phyloP scores from a whole-genome alignment of 331 rosid species.

The Malus hybrid region DNA sequence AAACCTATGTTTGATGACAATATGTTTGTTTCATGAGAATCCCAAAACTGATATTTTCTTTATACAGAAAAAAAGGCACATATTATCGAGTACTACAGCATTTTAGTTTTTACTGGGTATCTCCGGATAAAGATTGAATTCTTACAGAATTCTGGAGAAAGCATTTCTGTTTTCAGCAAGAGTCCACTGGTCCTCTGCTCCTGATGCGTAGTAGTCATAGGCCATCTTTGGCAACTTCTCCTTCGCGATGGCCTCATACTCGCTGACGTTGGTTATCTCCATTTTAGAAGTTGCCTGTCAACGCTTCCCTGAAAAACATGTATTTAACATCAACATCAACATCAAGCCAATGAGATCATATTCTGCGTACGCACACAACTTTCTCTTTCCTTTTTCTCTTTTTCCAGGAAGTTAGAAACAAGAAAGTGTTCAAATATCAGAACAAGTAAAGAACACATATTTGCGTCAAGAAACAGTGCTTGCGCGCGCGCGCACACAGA shows the following conservation, averaged over 20 bases:
- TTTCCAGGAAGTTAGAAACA: neutral
- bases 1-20: slow-evolving; percentile 39
- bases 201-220: slow-evolving; percentile 80
- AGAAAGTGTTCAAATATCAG: neutral
- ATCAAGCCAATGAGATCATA: neutral
- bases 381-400: neutral
- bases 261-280: slow-evolving; percentile 74
- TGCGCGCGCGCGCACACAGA: neutral
- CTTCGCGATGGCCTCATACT: slow-evolving; percentile 73
- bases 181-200: slow-evolving; percentile 85
- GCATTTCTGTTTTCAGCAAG: slow-evolving; percentile 75
- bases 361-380: neutral
- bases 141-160: slow-evolving; percentile 67
- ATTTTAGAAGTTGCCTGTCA: slow-evolving; percentile 20
- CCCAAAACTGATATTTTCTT: neutral
- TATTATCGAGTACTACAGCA: neutral
- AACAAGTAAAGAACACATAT: neutral
- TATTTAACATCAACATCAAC: neutral
- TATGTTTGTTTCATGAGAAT: slow-evolving; percentile 9
- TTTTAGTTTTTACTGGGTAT: neutral
- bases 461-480: neutral
- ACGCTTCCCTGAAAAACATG: slow-evolving; percentile 20
- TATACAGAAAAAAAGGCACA: neutral
- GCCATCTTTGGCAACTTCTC: slow-evolving; percentile 70
- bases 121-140: neutral